Evolutionary conservation across 345 rosid species (phyloP), one percentile per base, ranked within the genome.

Genomic region (Eucalyptus rudis): DNA sequence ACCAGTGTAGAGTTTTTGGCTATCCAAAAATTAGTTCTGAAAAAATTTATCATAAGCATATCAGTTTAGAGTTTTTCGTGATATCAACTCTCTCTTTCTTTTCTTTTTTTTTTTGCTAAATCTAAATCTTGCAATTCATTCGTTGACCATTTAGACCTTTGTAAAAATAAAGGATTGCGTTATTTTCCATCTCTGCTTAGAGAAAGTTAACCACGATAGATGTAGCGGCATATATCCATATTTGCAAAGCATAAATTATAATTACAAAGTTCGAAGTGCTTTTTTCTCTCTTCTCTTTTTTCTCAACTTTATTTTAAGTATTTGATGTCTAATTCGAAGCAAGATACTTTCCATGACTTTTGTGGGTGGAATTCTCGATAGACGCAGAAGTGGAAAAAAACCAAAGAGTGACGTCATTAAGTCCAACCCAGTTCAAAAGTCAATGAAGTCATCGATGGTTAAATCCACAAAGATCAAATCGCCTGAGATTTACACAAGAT

Each of bases 21-120:
- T 52, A 52, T 52, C 56, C 24, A 52, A 3, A 52, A 52, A 52
- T 52, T 52, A 52, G 24, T 52, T 52, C 0, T 19, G 0, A 1
- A 52, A 10, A 52, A 52, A 52, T 52, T 52, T 52, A 52, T 0
- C 24, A 7, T 0, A 52, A 1, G 10, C 24, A 52, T 19, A 52
- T 10, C 2, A 7, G 4, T 3, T 52, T 52, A 52, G 0, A 2
- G 0, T 52, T 19, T 52, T 52, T 52, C 2, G 1, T 52, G 4
- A 19, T 52, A 52, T 52, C 24, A 52, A 52, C 4, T 17, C 16
- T 5, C 47, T 45, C 10, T 9, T 4, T 12, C 5, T 14, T 16
- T 50, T 16, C n/a, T n/a, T n/a, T 51, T 19, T 51, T 17, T 71
- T 33, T 71, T 17, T 9, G 0, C 44, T 71, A 1, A 31, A 66